These are phyloP conservation scores for Penicillium samsonianum DNA, from an alignment of 495 filamentous ascomycete genomes.

Conservation along the genomic window DNA sequence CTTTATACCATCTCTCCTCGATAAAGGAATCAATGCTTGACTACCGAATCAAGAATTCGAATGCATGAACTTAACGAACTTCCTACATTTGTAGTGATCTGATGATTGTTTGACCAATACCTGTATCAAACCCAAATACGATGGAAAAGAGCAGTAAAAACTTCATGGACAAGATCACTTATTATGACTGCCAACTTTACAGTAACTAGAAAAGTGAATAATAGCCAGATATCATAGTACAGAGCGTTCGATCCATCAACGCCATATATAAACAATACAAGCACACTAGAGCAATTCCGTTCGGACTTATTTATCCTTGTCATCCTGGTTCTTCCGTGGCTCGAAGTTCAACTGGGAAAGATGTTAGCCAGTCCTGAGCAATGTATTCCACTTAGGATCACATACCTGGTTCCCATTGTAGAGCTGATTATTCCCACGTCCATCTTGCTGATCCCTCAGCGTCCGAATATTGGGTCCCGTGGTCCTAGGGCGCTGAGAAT, in stretches of 20 bases:
- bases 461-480: slow-evolving; percentile 54
- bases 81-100: not conserved
- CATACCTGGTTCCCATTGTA: slow-evolving; percentile 91
- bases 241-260: not conserved
- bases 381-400: not conserved
- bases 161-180: not conserved
- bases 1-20: slow-evolving; percentile 35
- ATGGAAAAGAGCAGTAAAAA: not conserved
- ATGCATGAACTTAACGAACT: slow-evolving; percentile 7
- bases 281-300: not conserved
- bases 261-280: slow-evolving; percentile 4
- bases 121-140: not conserved
- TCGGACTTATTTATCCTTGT: slow-evolving; percentile 30
- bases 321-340: slow-evolving; percentile 62
- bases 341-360: slow-evolving; percentile 68
- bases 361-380: slow-evolving; percentile 4
- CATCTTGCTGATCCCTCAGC: slow-evolving; percentile 54
- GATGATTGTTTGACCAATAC: not conserved
- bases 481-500: slow-evolving; percentile 20
- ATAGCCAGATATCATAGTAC: slow-evolving; percentile 1
- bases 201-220: not conserved
- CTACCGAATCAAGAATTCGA: slow-evolving; percentile 9
- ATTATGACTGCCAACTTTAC: not conserved
- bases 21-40: slow-evolving; percentile 18
- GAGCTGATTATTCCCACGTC: slow-evolving; percentile 60